phyloP scores from a whole-genome alignment of 1,139 yeast species.

The Sugiyamaella sp. region DNA sequence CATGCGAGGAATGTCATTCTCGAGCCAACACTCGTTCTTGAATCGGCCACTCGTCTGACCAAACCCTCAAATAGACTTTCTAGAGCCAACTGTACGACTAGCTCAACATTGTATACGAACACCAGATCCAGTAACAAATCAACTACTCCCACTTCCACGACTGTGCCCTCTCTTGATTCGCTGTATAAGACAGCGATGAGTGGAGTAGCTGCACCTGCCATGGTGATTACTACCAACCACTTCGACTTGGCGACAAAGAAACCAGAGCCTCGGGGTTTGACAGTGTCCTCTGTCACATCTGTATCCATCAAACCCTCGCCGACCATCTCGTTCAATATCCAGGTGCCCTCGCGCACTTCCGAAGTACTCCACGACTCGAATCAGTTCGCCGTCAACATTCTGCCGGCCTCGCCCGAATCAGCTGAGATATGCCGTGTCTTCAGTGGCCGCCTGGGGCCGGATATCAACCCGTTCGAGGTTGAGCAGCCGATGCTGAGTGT shows the following conservation, averaged over 20 bases:
- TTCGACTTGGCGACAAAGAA: constrained; percentile 11
- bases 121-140: no score
- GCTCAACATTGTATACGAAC: background rate
- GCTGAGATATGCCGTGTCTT: constrained; percentile 46
- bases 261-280: constrained; percentile 57
- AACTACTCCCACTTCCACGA: background rate
- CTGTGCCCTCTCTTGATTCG: background rate
- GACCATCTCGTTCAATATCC: constrained; percentile 76
- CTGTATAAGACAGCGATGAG: constrained; percentile 31
- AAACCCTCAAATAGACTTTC: no score
- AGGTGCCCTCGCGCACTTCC: constrained; percentile 80
- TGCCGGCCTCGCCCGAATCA: constrained; percentile 59
- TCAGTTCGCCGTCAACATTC: constrained; percentile 70
- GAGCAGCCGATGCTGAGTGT: constrained; percentile 32
- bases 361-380: constrained; percentile 57
- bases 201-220: constrained; percentile 35
- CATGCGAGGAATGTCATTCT: no score
- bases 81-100: background rate
- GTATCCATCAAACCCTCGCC: constrained; percentile 74
- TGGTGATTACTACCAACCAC: constrained; percentile 35
- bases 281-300: constrained; percentile 80
- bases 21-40: no score
- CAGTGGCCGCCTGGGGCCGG: constrained; percentile 42
- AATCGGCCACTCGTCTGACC: no score
- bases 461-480: constrained; percentile 40